Evolutionary conservation across 2,329 filamentous ascomycete species (phyloP), one percentile per base, ranked within the genome.

Genomic region (Cytospora paraplurivora): DNA sequence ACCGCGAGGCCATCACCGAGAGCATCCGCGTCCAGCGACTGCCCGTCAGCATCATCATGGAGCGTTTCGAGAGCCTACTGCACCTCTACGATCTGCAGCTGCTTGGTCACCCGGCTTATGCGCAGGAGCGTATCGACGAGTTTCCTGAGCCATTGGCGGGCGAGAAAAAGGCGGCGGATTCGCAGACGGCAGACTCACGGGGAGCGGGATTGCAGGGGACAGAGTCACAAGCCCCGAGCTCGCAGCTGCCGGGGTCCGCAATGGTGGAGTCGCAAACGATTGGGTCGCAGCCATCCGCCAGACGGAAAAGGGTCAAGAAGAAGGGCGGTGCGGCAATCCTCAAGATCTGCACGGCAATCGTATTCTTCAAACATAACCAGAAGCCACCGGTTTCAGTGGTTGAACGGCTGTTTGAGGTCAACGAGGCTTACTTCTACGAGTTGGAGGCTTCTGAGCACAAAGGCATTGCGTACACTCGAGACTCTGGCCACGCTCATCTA

Each of bases 261-360:
- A 50, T 49, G 27, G 55, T 34, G 2, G 35, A 19, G 33, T 59
- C 56, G 15, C 34, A 59, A 49, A 57, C 55, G 11, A 59, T 59
- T 38, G 47, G 52, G 11, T 11, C 54, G 4, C 51, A 37, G n/a
- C 19, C 53, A 3, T 44, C 51, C 1, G 6, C 32, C 7, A 51
- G 59, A n/a, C 41, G 44, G 33, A 61, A 61, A 17, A 49, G 59
- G 52, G 59, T 61, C 38, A 55, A 47, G 59, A 61, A 61, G 52
- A 61, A 55, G 51, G 59, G 59, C 19, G 59, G 59, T 7, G 59
- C 59, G 7, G 59, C 38, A 2, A 49, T 61, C 19, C 59, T 61
- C 38, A 61, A 61, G 50, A 52, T 61, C 21, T 52, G 32, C 13
- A 15, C 38, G 8, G 59, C 59, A 1, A 47, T 61, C 8, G 32